Evolutionary conservation across 768 basidiomycete genomes (phyloP).

Genomic region (Scleroderma bovista): DNA sequence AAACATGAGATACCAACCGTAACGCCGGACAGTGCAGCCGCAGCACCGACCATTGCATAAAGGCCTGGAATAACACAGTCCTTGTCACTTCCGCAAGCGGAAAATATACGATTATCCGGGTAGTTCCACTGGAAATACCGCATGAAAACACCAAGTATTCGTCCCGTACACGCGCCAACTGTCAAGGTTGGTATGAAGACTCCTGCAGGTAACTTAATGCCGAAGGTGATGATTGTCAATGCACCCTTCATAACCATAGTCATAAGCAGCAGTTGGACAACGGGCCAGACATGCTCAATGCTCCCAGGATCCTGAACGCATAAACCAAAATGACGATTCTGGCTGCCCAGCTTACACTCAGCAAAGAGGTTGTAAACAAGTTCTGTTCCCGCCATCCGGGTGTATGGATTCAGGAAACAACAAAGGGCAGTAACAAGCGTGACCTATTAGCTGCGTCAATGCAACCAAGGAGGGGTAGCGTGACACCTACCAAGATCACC

Average conservation of each 20-base stretch:
- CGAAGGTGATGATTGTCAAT: conserved; percentile 86
- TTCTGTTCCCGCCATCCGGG: conserved; percentile 93
- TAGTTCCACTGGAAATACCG: conserved; percentile 67
- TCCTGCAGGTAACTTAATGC: conserved; percentile 86
- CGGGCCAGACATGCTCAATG: conserved; percentile 50
- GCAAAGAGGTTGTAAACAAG: conserved; percentile 88
- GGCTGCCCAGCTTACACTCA: conserved; percentile 65
- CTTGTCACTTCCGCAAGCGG: conserved; percentile 53
- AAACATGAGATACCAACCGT: conserved; percentile 50
- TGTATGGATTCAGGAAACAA: conserved; percentile 85
- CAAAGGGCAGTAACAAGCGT: conserved; percentile 71
- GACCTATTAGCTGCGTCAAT: conserved; percentile 42
- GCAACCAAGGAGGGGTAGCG: neutral
- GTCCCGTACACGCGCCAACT: conserved; percentile 90
- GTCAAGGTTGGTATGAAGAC: conserved; percentile 96
- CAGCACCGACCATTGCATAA: conserved; percentile 96
- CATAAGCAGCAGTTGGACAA: conserved; percentile 60
- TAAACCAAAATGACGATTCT: conserved; percentile 54
- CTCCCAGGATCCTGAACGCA: conserved; percentile 64
- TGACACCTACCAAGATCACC: conserved; percentile 62
- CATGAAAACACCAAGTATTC: conserved; percentile 76
- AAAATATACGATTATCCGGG: conserved; percentile 59
- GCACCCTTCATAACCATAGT: conserved; percentile 79
- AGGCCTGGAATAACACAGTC: conserved; percentile 85
- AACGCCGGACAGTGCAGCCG: conserved; percentile 91